Base-by-base conservation (phyloP, 768 basidiomycete species). In the Mycena albidolilacea region DNA sequence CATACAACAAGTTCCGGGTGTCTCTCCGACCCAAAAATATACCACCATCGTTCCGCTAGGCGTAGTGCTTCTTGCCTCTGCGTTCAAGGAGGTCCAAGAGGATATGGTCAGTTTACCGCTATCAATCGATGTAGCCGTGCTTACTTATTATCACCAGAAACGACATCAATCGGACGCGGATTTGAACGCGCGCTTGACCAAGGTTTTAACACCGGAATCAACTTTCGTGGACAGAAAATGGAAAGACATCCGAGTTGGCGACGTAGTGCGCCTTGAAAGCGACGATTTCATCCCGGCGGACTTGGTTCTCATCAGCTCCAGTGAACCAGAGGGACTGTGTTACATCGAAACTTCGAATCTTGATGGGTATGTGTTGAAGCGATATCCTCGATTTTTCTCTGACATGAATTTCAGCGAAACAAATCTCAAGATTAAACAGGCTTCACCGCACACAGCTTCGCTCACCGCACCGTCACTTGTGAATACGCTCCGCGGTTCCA, bases 401-500 rank as follows among this genome's bases (percentile, higher is more conserved):
- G 39, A 44, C 11, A 61, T 59, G 63, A 64, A 52, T 64, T 58
- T 43, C 77, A 96, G 96, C 35, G 98, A 99, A 85, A 99, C 98
- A 5, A 99, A 99, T 79, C 88, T 99, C 77, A 99, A 99, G 86
- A 99, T 99, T 83, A 99, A 99, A 80, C 97, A 99, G 83, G 95
- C 95, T 0, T 94, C 94, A 3, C 85, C 94, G 1, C 91, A 95
- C 43, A 98, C 97, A 1, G 84, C 94, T 0, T 78, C 87, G 7
- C 87, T 98, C 54, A 96, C 92, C 7, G 90, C 95, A 3, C 97
- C 97, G 0, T 82, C 90, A 8, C 88, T 93, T 11, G 92, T 96
- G 52, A 86, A 88, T 19, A 81, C 90, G 8, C 86, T 99, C 1
- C 90, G 89, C 48, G 98, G 98, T 14, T 91, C 93, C 15, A 86